Base-by-base conservation (phyloP, 2,329 filamentous ascomycete genomes). In the Spiromastix sp. region DNA sequence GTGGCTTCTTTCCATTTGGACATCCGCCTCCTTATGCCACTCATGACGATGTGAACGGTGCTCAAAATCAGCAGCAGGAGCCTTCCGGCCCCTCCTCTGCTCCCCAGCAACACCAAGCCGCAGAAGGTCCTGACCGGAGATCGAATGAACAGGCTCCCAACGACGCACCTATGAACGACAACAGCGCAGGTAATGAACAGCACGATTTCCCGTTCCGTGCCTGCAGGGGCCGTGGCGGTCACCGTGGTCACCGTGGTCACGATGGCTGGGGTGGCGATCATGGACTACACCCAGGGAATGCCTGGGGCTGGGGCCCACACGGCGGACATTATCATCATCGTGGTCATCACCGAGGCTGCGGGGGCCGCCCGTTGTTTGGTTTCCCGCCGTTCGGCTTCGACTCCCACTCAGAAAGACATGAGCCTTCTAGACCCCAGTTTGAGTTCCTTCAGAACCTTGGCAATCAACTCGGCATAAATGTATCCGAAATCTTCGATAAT, bases 1-100 rank as follows among this genome's bases (percentile, higher is more conserved):
- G 68, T 17, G 62, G 64, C 52, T 67, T 65, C 42, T 50, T 51
- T 34, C 55, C 54, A 42, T 52, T 57, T 34, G 52, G 48, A 32
- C 50, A 41, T 24, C 50, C 46, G 40, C 34, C 48, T 45, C 37
- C 51, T 43, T 40, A 40, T 41, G 38, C 30, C 12, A 30, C 30
- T 21, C 21, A 20, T 19, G 48, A 34, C 35, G 45, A 37, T 49
- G 54, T 44, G 46, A 47, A 24, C 49, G 49, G 9, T 17, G 13
- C 19, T 9, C 5, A 5, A 8, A 32, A 17, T 12, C 11, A n/a
- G 16, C 31, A 20, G 3, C 17, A 30, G 8, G 18, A 10, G n/a
- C n/a, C n/a, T n/a, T n/a, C n/a, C n/a, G n/a, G n/a, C n/a, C n/a
- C n/a, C n/a, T n/a, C n/a, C n/a, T n/a, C n/a, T n/a, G n/a, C n/a